Base-by-base conservation (phyloP, 768 basidiomycete species). In the Mrakia blollopis region DNA sequence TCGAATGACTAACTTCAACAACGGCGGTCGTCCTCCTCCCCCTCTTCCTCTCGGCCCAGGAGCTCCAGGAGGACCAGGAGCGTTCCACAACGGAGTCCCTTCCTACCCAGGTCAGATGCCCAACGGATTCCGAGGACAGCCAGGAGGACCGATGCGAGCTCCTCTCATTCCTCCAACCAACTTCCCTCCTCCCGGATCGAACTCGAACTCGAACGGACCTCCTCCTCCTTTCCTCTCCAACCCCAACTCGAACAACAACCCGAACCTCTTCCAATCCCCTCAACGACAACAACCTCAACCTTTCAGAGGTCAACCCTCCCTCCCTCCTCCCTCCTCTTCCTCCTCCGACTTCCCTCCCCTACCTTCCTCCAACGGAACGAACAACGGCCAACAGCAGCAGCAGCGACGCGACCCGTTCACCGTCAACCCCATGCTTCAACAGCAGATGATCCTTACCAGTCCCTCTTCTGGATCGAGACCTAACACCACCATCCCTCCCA, bases 21-120 rank as follows among this genome's bases (percentile, higher is more conserved):
- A 50, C 47, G 47, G 47, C n/a, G 57, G 57, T 16, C n/a, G n/a
- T n/a, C 57, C 57, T 57, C 57, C 57, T 57, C 57, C 25, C 57
- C n/a, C n/a, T n/a, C 28, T 57, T 57, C 57, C 57, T 57, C 57
- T 57, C 57, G 57, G 57, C 57, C 57, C 57, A n/a, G 25, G 25
- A 7, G 37, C 35, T 39, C 65, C 65, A 25, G 35, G 35, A 25
- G 35, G 35, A 25, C 65, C 37, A 10, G 65, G 65, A 35, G 65
- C 65, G 9, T 41, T 68, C 65, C 35, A 68, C 37, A 68, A 68
- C 35, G 65, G 65, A 18, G 65, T 39, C 32, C 65, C 65, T 25
- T n/a, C 25, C 37, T 68, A 39, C 25, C 65, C 65, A 39, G 37
- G 65, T 3, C 65, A 39, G 25, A n/a, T 68, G 10, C 35, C 65